Evolutionary conservation across 75 land plant species (phyloP).

Genomic region (Pseudotsuga menziesii): DNA sequence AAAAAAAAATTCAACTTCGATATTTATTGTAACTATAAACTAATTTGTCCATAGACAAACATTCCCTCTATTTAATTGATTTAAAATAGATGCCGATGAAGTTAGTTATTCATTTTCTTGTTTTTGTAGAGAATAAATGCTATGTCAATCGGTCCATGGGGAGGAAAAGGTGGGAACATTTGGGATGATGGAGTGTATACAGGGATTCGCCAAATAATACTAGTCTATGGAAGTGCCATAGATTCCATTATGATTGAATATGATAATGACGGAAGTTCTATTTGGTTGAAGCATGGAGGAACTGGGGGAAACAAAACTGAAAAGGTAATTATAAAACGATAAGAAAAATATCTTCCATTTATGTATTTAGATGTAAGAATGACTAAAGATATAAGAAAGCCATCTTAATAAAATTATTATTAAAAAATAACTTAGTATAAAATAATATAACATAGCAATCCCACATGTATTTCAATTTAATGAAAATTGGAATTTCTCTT

Average conservation of each 20-base stretch:
- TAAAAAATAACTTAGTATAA: too few species aligned
- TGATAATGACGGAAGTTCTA: conserved; percentile 27
- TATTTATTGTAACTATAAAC: too few species aligned
- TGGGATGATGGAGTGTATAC: conserved; percentile 35
- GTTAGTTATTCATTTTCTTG: too few species aligned
- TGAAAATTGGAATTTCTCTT: neutral
- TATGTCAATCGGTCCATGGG: conserved; percentile 31
- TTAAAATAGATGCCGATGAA: too few species aligned
- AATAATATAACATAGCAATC: too few species aligned
- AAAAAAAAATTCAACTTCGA: too few species aligned
- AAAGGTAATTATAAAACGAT: neutral
- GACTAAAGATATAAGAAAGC: neutral
- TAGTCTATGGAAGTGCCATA: conserved; percentile 18
- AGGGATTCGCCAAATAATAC: conserved; percentile 22
- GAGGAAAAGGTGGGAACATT: conserved; percentile 25
- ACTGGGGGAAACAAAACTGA: conserved; percentile 17
- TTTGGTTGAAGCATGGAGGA: conserved; percentile 34
- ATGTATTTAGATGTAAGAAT: neutral
- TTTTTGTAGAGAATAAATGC: neutral
- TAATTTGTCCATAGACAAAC: too few species aligned
- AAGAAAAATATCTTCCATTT: neutral
- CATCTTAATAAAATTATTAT: too few species aligned
- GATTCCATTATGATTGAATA: conserved; percentile 26
- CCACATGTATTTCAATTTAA: too few species aligned
- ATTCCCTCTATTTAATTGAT: too few species aligned